These are phyloP conservation scores for Quillaja saponaria DNA, from an alignment of 306 rosid species.

Conservation along the genomic window DNA sequence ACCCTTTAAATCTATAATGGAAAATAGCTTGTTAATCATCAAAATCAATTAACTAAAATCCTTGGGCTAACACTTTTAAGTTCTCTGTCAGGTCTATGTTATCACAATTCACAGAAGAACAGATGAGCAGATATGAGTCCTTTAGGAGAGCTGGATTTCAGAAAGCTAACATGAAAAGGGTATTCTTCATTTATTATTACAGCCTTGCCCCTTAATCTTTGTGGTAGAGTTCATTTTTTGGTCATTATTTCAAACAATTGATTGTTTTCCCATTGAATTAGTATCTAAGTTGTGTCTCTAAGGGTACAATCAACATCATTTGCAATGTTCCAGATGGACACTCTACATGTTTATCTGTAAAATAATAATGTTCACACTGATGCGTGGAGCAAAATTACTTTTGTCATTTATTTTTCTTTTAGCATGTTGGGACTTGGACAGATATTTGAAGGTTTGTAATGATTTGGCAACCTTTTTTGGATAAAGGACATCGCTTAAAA, in stretches of 20 bases:
- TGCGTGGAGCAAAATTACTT: too few species aligned
- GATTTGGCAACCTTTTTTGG: too few species aligned
- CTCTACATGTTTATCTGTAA: neutral
- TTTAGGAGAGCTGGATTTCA: conserved; percentile 94
- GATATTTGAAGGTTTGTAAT: too few species aligned
- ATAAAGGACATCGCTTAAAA: too few species aligned
- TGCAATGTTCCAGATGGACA: neutral
- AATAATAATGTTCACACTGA: too few species aligned
- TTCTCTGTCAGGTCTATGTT: conserved; percentile 69
- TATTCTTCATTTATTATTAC: conserved; percentile 26
- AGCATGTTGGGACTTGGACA: too few species aligned
- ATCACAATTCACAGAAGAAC: conserved; percentile 81
- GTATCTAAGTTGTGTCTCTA: neutral
- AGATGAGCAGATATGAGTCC: conserved; percentile 94
- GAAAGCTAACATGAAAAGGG: conserved; percentile 91
- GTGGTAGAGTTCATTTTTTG: neutral
- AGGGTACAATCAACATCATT: too few species aligned
- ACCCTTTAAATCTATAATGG: too few species aligned
- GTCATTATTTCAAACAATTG: neutral
- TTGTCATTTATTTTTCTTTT: too few species aligned
- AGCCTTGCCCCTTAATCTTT: neutral
- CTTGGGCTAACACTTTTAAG: too few species aligned
- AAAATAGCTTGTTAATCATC: too few species aligned
- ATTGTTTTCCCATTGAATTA: neutral
- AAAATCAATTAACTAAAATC: too few species aligned